phyloP scores from a whole-genome alignment of 495 filamentous ascomycete genomes.

The Tuber microsphaerosporum region DNA sequence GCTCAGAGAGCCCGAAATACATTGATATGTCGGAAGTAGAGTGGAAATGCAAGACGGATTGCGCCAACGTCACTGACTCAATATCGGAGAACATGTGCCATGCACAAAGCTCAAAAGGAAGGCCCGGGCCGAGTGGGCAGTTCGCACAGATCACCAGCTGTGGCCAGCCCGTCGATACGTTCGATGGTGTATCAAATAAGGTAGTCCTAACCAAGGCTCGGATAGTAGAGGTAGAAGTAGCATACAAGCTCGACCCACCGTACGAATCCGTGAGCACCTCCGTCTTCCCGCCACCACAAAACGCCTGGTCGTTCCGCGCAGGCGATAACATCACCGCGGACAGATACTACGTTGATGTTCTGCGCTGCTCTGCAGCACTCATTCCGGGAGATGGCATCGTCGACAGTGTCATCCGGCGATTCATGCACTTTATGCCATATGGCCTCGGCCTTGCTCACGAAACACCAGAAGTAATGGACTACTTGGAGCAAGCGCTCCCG shows the following conservation, averaged over 20 bases:
- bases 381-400: conserved; percentile 29
- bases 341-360: conserved; percentile 26
- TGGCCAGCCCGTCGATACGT: conserved; percentile 4
- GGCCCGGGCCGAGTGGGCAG: conserved; percentile 11
- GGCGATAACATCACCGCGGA: conserved; percentile 26
- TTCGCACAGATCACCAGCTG: conserved; percentile 24
- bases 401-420: conserved; percentile 26
- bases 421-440: conserved; percentile 33
- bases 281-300: conserved; percentile 13
- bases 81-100: conserved; percentile 18
- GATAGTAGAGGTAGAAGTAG: conserved; percentile 22
- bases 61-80: conserved; percentile 15
- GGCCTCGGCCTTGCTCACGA: conserved; percentile 18
- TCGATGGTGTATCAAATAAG: conserved; percentile 10
- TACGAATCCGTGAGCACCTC: conserved; percentile 20
- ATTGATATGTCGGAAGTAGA: conserved; percentile 16
- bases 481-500: conserved; percentile 15
- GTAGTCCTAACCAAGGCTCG: conserved; percentile 14
- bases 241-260: conserved; percentile 27
- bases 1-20: conserved; percentile 17
- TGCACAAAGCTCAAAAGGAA: conserved; percentile 15
- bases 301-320: conserved; percentile 25
- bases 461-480: conserved; percentile 7
- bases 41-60: conserved; percentile 22
- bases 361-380: conserved; percentile 20